Percentiles rank a stretch among this genome's conserved stretches.
These are phyloP conservation scores for Phialophora tarda DNA, from an alignment of 2,329 filamentous ascomycete genomes.

Conservation along the genomic window DNA sequence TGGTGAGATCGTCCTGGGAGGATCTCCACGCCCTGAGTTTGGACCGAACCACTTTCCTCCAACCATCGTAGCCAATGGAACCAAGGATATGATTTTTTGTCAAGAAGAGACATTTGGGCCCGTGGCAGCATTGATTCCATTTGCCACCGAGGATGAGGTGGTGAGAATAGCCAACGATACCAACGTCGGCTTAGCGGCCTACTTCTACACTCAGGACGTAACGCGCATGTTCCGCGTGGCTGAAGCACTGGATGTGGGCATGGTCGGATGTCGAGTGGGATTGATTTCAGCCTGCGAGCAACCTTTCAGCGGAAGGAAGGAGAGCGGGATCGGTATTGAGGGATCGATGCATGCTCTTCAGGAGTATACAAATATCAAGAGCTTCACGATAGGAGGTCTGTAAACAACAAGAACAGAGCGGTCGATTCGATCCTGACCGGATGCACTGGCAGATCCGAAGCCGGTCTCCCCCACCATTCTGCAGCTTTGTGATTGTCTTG, in stretches of 20 bases:
- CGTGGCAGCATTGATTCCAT: conserved; percentile 70
- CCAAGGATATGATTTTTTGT: conserved; percentile 82
- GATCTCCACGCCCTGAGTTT: conserved; percentile 58
- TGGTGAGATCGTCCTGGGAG: conserved; percentile 80
- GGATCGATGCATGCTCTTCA: conserved; percentile 73
- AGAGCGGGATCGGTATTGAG: conserved; percentile 80
- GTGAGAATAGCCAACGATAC: conserved; percentile 43
- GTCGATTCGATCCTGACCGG: too few species aligned
- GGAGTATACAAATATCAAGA: conserved; percentile 76
- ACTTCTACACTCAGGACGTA: conserved; percentile 71
- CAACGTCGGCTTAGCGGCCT: conserved; percentile 42
- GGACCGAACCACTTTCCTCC: conserved; percentile 85
- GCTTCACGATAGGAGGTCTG: neutral
- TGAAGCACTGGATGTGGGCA: conserved; percentile 60
- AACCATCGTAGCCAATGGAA: conserved; percentile 76
- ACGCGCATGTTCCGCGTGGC: conserved; percentile 65
- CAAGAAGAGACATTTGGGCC: conserved; percentile 92
- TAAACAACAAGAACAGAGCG: too few species aligned
- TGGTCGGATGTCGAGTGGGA: conserved; percentile 73
- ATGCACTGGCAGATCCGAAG: too few species aligned
- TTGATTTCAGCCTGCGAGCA: conserved; percentile 60
- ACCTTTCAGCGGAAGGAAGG: conserved; percentile 79
- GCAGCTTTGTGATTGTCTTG: too few species aligned
- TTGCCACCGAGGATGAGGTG: conserved; percentile 44
- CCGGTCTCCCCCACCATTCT: too few species aligned